These are phyloP conservation scores for Trichoderma gracile DNA, from an alignment of 2,329 filamentous ascomycete species.

Conservation along the genomic window DNA sequence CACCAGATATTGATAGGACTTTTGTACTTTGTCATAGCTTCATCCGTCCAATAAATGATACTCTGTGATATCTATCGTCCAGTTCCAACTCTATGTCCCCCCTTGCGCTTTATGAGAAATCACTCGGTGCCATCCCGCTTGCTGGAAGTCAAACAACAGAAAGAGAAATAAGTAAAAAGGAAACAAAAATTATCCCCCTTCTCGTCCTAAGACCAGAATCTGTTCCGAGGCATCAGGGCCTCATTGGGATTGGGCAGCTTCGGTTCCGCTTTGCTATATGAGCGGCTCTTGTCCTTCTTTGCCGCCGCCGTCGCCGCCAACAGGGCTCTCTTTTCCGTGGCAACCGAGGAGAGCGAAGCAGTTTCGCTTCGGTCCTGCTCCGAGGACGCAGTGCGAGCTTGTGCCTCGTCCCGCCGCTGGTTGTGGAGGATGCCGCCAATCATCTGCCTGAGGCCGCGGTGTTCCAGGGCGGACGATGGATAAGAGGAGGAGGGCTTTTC, in stretches of 20 bases:
- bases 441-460: background rate
- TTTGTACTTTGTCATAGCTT: background rate
- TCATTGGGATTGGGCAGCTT: conserved; percentile 4
- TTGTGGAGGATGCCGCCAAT: conserved; percentile 16
- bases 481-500: conserved; percentile 4
- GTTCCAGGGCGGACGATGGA: background rate
- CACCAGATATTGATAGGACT: background rate
- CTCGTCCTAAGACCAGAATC: background rate
- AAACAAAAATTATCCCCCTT: background rate
- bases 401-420: conserved; percentile 14
- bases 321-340: conserved; percentile 18
- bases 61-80: background rate
- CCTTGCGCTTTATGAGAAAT: background rate
- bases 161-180: background rate
- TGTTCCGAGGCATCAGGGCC: background rate
- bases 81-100: background rate
- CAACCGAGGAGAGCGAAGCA: conserved; percentile 21
- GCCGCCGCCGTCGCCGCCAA: background rate
- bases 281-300: background rate
- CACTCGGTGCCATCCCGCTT: background rate
- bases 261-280: background rate
- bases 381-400: background rate
- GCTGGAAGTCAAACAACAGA: no score
- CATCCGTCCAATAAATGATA: background rate
- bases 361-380: conserved; percentile 9